Percentiles rank a stretch among this genome's conserved stretches.
These are phyloP conservation scores for Pseudogymnoascus sp. DNA, from an alignment of 2,329 filamentous ascomycete species.

Conservation along the genomic window DNA sequence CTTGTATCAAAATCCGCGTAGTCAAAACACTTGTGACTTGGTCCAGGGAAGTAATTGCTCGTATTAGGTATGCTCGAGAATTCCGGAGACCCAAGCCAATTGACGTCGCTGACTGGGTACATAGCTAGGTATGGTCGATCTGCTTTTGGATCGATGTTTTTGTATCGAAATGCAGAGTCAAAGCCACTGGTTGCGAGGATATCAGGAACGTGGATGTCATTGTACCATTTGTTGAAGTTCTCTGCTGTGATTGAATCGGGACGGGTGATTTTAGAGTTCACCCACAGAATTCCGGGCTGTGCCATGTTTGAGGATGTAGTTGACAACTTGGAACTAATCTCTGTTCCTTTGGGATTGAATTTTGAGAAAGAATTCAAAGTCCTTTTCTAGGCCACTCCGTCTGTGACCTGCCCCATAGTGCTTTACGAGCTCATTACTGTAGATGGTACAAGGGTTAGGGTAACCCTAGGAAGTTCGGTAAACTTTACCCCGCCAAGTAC, in stretches of 20 bases:
- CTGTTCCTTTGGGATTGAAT: no score
- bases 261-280: conserved; percentile 11
- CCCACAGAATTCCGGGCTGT: conserved; percentile 9
- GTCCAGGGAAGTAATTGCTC: conserved; percentile 8
- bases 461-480: no score
- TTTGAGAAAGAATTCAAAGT: no score
- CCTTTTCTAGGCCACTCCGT: no score
- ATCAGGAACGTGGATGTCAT: conserved; percentile 12
- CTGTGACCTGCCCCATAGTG: no score
- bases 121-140: conserved; percentile 11
- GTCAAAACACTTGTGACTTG: conserved; percentile 10
- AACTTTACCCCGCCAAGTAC: no score
- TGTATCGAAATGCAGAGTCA: conserved; percentile 10
- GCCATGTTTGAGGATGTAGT: not conserved
- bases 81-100: conserved; percentile 2
- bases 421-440: no score
- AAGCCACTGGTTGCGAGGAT: conserved; percentile 10
- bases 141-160: conserved; percentile 5
- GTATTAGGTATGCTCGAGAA: conserved; percentile 1
- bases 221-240: conserved; percentile 13
- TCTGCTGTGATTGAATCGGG: not conserved
- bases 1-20: conserved; percentile 12
- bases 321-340: not conserved
- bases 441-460: no score
- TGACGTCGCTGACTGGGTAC: conserved; percentile 11